Percentiles rank a stretch among this genome's conserved stretches.
phyloP scores from a whole-genome alignment of 805 yeast genomes.

The Candida gorgasii region DNA sequence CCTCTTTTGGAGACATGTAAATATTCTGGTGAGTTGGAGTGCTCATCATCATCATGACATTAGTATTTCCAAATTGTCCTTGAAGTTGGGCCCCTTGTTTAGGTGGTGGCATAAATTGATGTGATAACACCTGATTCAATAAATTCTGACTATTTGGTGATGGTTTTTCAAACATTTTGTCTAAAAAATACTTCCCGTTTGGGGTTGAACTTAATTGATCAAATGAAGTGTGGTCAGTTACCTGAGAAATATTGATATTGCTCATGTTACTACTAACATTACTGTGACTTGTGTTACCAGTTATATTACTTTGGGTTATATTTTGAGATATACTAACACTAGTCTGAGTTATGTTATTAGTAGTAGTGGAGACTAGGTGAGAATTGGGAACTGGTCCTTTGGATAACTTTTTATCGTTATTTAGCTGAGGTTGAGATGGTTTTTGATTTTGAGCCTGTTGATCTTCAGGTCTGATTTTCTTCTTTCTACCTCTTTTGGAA shows the following conservation, averaged over 20 bases:
- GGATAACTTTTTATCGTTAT: no score
- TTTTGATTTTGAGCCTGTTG: neutral
- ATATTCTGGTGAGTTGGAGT: slow-evolving; percentile 43
- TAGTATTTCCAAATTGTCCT: slow-evolving; percentile 3
- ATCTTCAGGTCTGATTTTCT: slow-evolving; percentile 2
- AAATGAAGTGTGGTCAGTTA: slow-evolving; percentile 41
- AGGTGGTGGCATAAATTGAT: slow-evolving; percentile 31
- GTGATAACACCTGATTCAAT: slow-evolving; percentile 19
- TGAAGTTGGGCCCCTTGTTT: slow-evolving; percentile 7
- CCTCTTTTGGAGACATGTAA: slow-evolving; percentile 16
- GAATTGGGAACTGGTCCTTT: no score
- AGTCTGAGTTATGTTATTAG: slow-evolving; percentile 1
- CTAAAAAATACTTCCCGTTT: slow-evolving; percentile 39
- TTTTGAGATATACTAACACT: neutral
- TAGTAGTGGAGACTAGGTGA: neutral
- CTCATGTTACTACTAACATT: slow-evolving; percentile 29
- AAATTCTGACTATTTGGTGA: slow-evolving; percentile 31
- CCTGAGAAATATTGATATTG: slow-evolving; percentile 33
- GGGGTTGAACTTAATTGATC: slow-evolving; percentile 44
- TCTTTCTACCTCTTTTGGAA: slow-evolving; percentile 16
- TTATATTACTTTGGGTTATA: slow-evolving; percentile 22
- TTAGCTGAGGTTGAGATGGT: neutral
- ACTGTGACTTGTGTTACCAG: slow-evolving; percentile 25
- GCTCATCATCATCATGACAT: slow-evolving; percentile 43
- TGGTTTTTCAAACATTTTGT: slow-evolving; percentile 40